A percentile compares a stretch with the other conserved stretches of the same genome.
Conservation (phyloP, 352 stramenopile genomes). For the Globisporangium paddicum region DNA sequence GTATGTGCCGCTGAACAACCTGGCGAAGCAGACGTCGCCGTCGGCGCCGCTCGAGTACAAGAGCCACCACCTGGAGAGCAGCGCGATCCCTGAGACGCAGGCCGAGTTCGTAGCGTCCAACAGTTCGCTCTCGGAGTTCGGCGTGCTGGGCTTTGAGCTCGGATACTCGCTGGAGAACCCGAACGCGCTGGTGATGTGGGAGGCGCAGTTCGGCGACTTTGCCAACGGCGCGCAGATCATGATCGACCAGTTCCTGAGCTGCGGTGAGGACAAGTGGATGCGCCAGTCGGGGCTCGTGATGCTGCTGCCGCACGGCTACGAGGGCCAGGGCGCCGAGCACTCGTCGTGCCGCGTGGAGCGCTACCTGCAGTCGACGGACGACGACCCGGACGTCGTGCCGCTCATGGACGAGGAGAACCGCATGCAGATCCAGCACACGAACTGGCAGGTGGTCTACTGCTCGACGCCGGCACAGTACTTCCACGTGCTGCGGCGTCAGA, state of each 20-base stretch:
- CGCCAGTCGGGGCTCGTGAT: slow-evolving; percentile 88
- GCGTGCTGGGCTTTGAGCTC: slow-evolving; percentile 84
- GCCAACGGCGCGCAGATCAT: slow-evolving; percentile 86
- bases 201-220: slow-evolving; percentile 88
- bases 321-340: slow-evolving; percentile 83
- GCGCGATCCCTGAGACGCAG: slow-evolving; percentile 68
- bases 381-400: slow-evolving; percentile 94
- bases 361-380: slow-evolving; percentile 93
- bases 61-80: background rate
- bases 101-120: slow-evolving; percentile 92
- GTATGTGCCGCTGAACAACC: slow-evolving; percentile 92
- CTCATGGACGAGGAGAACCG: slow-evolving; percentile 90
- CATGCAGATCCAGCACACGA: slow-evolving; percentile 96
- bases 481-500: slow-evolving; percentile 88
- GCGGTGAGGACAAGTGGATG: slow-evolving; percentile 84
- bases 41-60: slow-evolving; percentile 34
- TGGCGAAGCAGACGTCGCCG: slow-evolving; percentile 63
- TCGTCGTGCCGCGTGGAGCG: slow-evolving; percentile 93
- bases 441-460: slow-evolving; percentile 97
- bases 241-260: slow-evolving; percentile 82
- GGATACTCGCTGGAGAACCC: slow-evolving; percentile 94
- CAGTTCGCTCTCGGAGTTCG: slow-evolving; percentile 95
- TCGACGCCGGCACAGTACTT: slow-evolving; percentile 93
- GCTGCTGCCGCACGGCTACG: slow-evolving; percentile 77
- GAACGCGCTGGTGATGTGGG: slow-evolving; percentile 95